These are phyloP conservation scores for Sphaerostilbella broomeana DNA, from an alignment of 2,329 filamentous ascomycete species.

Conservation along the genomic window DNA sequence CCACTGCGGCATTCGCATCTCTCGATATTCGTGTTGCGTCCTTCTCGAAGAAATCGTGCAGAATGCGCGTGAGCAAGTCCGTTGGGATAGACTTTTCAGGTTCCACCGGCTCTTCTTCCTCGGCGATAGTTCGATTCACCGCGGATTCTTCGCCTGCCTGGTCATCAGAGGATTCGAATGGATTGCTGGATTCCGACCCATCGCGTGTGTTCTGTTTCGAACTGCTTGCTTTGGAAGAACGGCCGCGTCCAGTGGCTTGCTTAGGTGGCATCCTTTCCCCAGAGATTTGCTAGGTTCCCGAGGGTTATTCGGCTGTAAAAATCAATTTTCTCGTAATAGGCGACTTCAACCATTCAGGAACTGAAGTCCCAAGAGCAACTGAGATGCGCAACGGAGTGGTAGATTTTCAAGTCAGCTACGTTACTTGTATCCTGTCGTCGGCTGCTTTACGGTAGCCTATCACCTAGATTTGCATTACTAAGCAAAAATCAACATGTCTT, in stretches of 20 bases:
- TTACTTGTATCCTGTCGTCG: no score
- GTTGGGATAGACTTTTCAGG: slow-evolving; percentile 54
- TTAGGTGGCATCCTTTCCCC: slow-evolving; percentile 37
- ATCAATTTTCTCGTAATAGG: no score
- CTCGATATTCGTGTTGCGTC: slow-evolving; percentile 66
- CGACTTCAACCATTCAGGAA: no score
- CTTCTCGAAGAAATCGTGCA: slow-evolving; percentile 73
- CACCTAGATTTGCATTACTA: no score
- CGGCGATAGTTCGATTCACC: slow-evolving; percentile 11
- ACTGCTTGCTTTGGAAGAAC: slow-evolving; percentile 26
- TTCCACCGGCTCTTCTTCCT: slow-evolving; percentile 29
- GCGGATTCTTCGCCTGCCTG: slow-evolving; percentile 19
- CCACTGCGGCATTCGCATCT: slow-evolving; percentile 69
- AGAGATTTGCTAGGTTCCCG: background rate
- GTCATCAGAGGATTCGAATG: slow-evolving; percentile 31
- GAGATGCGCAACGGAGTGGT: no score
- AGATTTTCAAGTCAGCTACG: no score
- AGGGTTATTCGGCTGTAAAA: no score
- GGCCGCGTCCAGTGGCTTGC: slow-evolving; percentile 31
- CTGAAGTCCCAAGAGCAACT: no score
- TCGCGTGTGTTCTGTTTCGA: slow-evolving; percentile 20
- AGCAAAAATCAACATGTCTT: no score
- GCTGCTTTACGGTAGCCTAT: no score
- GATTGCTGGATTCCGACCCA: slow-evolving; percentile 27
- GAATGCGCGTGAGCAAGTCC: slow-evolving; percentile 65